Evolutionary conservation across 371 early-diverging fungal species (phyloP).

Genomic region (Apophysomyces trapeziformis): DNA sequence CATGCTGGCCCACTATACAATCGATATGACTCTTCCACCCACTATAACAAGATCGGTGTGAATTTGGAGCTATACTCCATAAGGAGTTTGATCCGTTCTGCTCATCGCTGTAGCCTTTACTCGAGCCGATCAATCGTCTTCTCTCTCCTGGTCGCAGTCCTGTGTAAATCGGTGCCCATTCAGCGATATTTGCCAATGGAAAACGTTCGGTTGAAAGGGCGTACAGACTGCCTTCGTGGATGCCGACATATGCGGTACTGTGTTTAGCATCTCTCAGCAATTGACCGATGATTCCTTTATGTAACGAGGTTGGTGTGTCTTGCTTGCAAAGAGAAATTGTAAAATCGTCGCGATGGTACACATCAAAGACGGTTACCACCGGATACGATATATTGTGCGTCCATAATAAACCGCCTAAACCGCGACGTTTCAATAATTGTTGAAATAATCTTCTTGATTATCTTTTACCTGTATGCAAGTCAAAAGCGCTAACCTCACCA

Average conservation of each 20-base stretch:
- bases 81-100: conserved; percentile 13
- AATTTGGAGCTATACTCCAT: conserved; percentile 9
- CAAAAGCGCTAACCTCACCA: conserved; percentile 38
- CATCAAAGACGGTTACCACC: conserved; percentile 47
- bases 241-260: conserved; percentile 57
- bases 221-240: conserved; percentile 59
- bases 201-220: conserved; percentile 62
- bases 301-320: conserved; percentile 29
- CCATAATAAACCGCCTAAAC: conserved; percentile 36
- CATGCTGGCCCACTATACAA: conserved; percentile 40
- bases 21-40: conserved; percentile 41
- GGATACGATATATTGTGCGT: conserved; percentile 34
- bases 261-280: conserved; percentile 19
- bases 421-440: too few relatives aligned
- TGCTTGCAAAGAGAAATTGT: conserved; percentile 40
- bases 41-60: conserved; percentile 30
- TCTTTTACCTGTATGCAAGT: conserved; percentile 30
- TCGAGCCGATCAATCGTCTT: conserved; percentile 34
- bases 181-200: conserved; percentile 56
- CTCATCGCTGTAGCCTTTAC: conserved; percentile 34
- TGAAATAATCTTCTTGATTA: neutral
- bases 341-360: conserved; percentile 40
- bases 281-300: conserved; percentile 35
- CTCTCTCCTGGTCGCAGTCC: conserved; percentile 39
- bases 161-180: conserved; percentile 45